These are phyloP conservation scores for Stagonosporopsis vannaccii DNA, from an alignment of 2,329 filamentous ascomycete genomes.

Conservation along the genomic window DNA sequence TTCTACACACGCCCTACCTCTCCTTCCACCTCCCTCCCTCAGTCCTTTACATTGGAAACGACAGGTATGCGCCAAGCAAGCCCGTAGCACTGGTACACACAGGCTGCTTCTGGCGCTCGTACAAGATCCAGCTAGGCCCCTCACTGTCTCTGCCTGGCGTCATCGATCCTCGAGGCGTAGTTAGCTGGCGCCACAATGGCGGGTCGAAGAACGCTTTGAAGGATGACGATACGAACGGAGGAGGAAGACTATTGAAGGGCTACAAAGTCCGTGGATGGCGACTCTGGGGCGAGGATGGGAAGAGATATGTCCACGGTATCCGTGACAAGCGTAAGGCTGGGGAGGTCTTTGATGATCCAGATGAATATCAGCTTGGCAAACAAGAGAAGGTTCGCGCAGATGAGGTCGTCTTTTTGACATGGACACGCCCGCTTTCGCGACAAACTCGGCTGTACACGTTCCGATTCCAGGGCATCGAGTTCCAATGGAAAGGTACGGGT, in stretches of 20 bases:
- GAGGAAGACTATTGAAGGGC: conserved; percentile 30
- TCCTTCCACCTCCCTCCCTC: conserved; percentile 40
- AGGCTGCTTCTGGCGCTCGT: conserved; percentile 37
- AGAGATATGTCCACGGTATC: conserved; percentile 33
- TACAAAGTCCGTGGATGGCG: conserved; percentile 43
- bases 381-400: not conserved
- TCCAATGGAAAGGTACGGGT: conserved; percentile 47
- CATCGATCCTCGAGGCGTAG: conserved; percentile 41
- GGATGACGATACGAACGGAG: conserved; percentile 5
- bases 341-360: not conserved
- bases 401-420: not conserved
- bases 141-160: conserved; percentile 25
- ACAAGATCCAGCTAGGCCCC: conserved; percentile 41
- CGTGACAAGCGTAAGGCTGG: conserved; percentile 26
- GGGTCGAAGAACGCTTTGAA: conserved; percentile 5
- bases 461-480: conserved; percentile 34
- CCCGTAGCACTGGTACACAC: conserved; percentile 37
- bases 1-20: conserved; percentile 40
- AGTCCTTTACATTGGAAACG: conserved; percentile 33
- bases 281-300: conserved; percentile 44
- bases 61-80: conserved; percentile 11
- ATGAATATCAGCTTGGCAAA: too few relatives aligned
- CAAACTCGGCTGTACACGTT: conserved; percentile 43
- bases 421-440: not conserved
- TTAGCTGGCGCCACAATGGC: conserved; percentile 33